Conservation (phyloP, 306 rosid species). For the Vigna trinervia region DNA sequence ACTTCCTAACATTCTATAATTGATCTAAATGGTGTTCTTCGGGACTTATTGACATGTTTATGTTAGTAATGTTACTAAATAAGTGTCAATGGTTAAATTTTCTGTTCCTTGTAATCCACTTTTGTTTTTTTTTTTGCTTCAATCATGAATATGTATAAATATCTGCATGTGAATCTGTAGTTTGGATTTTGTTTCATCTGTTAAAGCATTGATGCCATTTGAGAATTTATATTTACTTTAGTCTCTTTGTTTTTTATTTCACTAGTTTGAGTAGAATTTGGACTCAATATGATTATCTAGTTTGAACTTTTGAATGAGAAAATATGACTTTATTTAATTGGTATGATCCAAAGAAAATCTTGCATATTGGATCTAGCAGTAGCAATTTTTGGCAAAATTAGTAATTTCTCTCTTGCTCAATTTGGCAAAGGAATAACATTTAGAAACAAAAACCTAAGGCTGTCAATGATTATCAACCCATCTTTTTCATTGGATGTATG, state of each 20-base stretch:
- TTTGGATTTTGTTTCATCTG: background rate
- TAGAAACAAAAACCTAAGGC: too few relatives aligned
- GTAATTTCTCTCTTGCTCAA: too few relatives aligned
- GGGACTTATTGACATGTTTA: constrained; percentile 5
- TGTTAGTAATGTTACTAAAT: constrained; percentile 5
- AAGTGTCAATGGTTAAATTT: background rate
- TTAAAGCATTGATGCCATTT: background rate
- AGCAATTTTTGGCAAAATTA: background rate
- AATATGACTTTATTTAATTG: too few relatives aligned
- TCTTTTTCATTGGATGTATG: too few relatives aligned
- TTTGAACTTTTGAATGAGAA: too few relatives aligned
- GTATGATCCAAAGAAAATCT: too few relatives aligned
- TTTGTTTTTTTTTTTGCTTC: background rate
- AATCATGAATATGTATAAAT: background rate
- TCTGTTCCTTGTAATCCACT: background rate
- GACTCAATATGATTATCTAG: too few relatives aligned
- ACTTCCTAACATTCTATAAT: background rate
- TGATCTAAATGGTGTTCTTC: constrained; percentile 3
- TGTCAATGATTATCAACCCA: too few relatives aligned
- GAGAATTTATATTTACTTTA: background rate
- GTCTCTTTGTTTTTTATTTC: too few relatives aligned
- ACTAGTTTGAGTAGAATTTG: too few relatives aligned
- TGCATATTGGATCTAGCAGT: background rate
- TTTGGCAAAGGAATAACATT: too few relatives aligned
- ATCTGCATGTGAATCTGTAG: background rate